A percentile compares a stretch with the other conserved stretches of the same genome.
These are phyloP conservation scores for Penicillium ochrochloron DNA, from an alignment of 495 filamentous ascomycete genomes.

Conservation along the genomic window DNA sequence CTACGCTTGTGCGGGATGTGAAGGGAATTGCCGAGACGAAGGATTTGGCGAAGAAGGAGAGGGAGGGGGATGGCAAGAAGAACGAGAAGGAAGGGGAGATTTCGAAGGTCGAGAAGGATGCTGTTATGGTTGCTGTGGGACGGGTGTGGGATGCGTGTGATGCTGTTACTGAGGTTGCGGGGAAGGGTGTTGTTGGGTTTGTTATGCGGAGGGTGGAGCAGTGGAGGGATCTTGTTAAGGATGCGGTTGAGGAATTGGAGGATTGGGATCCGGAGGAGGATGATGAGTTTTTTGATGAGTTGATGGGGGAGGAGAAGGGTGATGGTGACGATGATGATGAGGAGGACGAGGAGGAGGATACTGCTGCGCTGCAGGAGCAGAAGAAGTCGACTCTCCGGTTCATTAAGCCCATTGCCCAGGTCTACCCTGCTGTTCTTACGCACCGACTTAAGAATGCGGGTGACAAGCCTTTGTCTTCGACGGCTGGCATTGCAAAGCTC, in stretches of 20 bases:
- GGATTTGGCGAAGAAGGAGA: slow-evolving; percentile 27
- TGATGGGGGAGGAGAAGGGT: slow-evolving; percentile 42
- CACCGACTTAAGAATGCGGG: slow-evolving; percentile 42
- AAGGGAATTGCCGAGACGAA: slow-evolving; percentile 34
- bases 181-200: slow-evolving; percentile 67
- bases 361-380: slow-evolving; percentile 38
- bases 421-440: slow-evolving; percentile 45
- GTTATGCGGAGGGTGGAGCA: slow-evolving; percentile 65
- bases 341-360: slow-evolving; percentile 23
- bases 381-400: slow-evolving; percentile 46
- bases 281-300: slow-evolving; percentile 56
- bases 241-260: slow-evolving; percentile 81
- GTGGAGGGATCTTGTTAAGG: slow-evolving; percentile 72
- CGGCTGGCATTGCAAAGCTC: slow-evolving; percentile 28
- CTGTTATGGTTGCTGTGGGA: slow-evolving; percentile 48
- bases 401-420: slow-evolving; percentile 48
- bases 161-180: slow-evolving; percentile 60
- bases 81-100: slow-evolving; percentile 34
- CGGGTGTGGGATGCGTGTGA: slow-evolving; percentile 72
- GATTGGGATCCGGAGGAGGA: slow-evolving; percentile 78
- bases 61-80: slow-evolving; percentile 21
- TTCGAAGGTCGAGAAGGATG: slow-evolving; percentile 43
- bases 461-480: slow-evolving; percentile 20
- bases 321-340: slow-evolving; percentile 48
- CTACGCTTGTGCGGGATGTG: slow-evolving; percentile 41